A percentile compares a stretch with the other conserved stretches of the same genome.
phyloP scores from a whole-genome alignment of 768 basidiomycete species.

The Trametes meyenii region DNA sequence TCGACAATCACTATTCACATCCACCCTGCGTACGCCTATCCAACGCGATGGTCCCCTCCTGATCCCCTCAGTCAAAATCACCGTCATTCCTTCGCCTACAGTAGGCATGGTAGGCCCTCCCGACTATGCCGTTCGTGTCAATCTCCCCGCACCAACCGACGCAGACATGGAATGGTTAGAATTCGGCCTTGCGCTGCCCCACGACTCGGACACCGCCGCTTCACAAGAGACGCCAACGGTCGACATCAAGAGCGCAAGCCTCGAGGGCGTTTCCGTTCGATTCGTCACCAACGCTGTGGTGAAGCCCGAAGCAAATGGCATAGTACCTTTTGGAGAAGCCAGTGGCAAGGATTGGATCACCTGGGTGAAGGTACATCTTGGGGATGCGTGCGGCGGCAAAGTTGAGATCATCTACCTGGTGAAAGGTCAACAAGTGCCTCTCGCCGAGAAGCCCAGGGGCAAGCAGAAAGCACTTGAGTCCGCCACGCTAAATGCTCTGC shows the following conservation, averaged over 20 bases:
- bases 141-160: slow-evolving; percentile 57
- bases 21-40: slow-evolving; percentile 24
- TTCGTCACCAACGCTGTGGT: slow-evolving; percentile 53
- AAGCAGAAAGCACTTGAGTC: slow-evolving; percentile 36
- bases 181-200: slow-evolving; percentile 65
- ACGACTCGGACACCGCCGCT: slow-evolving; percentile 25
- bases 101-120: slow-evolving; percentile 34
- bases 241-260: slow-evolving; percentile 58
- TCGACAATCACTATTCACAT: slow-evolving; percentile 26
- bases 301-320: slow-evolving; percentile 41
- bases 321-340: slow-evolving; percentile 54
- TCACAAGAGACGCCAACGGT: slow-evolving; percentile 43
- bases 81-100: slow-evolving; percentile 53
- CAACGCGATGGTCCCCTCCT: slow-evolving; percentile 59
- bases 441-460: slow-evolving; percentile 39
- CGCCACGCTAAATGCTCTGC: slow-evolving; percentile 46
- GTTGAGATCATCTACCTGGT: slow-evolving; percentile 73
- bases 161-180: slow-evolving; percentile 74
- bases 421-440: slow-evolving; percentile 24
- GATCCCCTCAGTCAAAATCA: slow-evolving; percentile 59
- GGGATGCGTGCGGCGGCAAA: slow-evolving; percentile 51
- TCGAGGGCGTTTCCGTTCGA: slow-evolving; percentile 66
- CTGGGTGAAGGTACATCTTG: slow-evolving; percentile 66
- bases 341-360: slow-evolving; percentile 60
- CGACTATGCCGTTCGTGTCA: slow-evolving; percentile 62